These are phyloP conservation scores for Hansenula sp. DNA, from an alignment of 1,139 yeast species.

Conservation along the genomic window DNA sequence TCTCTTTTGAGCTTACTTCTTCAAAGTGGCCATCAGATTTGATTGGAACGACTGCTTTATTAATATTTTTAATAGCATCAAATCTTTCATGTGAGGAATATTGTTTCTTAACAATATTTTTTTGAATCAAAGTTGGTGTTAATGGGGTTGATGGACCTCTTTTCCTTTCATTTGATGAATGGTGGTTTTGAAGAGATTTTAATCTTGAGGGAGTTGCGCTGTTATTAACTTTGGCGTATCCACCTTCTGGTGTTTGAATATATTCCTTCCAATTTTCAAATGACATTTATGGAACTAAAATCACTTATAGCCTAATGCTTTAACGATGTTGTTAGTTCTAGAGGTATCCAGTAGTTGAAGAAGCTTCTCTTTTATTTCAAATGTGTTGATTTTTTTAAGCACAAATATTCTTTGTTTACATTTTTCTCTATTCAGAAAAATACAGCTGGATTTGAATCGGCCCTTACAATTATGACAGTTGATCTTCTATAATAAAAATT, in stretches of 20 bases:
- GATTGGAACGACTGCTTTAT: neutral
- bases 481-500: too few species aligned
- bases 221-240: neutral
- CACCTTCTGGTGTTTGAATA: neutral
- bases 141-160: constrained; percentile 23
- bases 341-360: too few species aligned
- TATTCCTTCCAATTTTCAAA: neutral
- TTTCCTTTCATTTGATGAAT: constrained; percentile 11
- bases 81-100: neutral
- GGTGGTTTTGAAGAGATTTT: constrained; percentile 9
- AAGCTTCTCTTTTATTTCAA: too few species aligned
- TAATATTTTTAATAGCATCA: neutral
- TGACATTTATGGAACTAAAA: neutral
- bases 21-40: neutral
- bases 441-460: too few species aligned
- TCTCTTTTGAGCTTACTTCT: too few species aligned
- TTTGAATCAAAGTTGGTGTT: constrained; percentile 20
- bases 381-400: too few species aligned
- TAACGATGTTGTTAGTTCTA: too few species aligned
- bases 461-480: too few species aligned
- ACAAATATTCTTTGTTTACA: too few species aligned
- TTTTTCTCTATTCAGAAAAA: too few species aligned
- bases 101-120: constrained; percentile 19
- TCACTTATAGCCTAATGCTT: too few species aligned
- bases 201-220: constrained; percentile 16